phyloP scores from a whole-genome alignment of 805 yeast genomes.

The Novakomyces olei region DNA sequence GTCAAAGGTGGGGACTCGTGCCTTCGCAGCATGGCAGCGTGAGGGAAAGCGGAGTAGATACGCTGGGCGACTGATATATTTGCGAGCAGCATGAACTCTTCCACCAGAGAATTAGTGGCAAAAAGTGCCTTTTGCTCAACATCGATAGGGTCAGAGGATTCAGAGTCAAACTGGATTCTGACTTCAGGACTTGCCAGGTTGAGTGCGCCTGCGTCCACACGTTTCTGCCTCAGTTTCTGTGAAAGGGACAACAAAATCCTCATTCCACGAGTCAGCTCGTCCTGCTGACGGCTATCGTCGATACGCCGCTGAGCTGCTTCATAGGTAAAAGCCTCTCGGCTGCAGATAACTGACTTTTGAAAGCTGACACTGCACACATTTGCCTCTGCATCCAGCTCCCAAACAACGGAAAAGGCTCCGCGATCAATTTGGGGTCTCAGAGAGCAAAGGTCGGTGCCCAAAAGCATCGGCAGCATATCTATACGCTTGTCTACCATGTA shows the following conservation, averaged over 20 bases:
- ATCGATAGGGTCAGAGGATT: constrained; percentile 87
- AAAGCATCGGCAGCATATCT: constrained; percentile 88
- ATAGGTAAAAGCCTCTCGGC: constrained; percentile 86
- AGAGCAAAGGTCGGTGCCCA: constrained; percentile 92
- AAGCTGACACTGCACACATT: constrained; percentile 57
- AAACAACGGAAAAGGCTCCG: constrained; percentile 80
- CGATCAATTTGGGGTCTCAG: constrained; percentile 87
- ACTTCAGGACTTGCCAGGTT: constrained; percentile 96
- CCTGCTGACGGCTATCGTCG: constrained; percentile 53
- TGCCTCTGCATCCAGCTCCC: constrained; percentile 84
- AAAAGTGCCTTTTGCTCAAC: constrained; percentile 74
- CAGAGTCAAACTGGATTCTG: constrained; percentile 89
- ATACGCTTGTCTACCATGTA: constrained; percentile 93
- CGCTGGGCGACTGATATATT: constrained; percentile 87
- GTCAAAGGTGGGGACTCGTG: constrained; percentile 95
- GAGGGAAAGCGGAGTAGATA: constrained; percentile 83
- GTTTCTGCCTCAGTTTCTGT: constrained; percentile 57
- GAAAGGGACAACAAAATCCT: constrained; percentile 60
- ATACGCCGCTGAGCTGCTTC: constrained; percentile 82
- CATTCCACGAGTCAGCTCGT: constrained; percentile 77
- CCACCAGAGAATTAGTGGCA: constrained; percentile 89
- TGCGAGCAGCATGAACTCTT: constrained; percentile 94
- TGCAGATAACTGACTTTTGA: constrained; percentile 71
- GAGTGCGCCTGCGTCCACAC: constrained; percentile 88
- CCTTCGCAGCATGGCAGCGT: constrained; percentile 83